Conservation (phyloP, 768 basidiomycete genomes). For the Mycena vulgaris region DNA sequence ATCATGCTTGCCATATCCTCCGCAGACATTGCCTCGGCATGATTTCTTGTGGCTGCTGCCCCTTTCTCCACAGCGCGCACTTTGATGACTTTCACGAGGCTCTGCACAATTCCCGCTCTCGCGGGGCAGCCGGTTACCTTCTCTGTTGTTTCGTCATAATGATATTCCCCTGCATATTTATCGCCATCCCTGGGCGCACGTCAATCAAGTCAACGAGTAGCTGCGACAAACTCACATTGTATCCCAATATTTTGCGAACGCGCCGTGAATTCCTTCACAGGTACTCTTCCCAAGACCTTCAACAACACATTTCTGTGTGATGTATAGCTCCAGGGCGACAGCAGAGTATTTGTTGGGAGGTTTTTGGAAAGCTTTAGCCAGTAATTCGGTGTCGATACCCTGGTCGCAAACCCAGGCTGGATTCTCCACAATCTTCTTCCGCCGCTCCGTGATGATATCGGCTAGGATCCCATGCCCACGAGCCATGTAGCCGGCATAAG, state of each 20-base stretch:
- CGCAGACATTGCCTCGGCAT: conserved; percentile 49
- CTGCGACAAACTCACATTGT: conserved; percentile 41
- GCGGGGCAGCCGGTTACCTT: conserved; percentile 50
- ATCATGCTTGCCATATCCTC: conserved; percentile 48
- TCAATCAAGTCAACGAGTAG: too few species aligned
- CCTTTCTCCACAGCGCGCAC: conserved; percentile 38
- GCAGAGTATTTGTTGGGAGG: conserved; percentile 48
- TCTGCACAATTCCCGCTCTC: conserved; percentile 38
- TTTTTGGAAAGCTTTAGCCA: conserved; percentile 46
- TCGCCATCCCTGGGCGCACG: conserved; percentile 25
- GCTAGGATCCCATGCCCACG: conserved; percentile 36
- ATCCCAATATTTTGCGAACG: conserved; percentile 47
- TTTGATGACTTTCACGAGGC: conserved; percentile 44
- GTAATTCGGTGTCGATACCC: conserved; percentile 37
- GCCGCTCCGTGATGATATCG: conserved; percentile 13
- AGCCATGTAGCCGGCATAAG: conserved; percentile 39
- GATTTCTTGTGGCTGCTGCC: conserved; percentile 41
- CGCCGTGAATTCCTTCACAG: too few species aligned
- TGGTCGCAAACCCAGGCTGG: conserved; percentile 14
- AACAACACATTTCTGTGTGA: conserved; percentile 50
- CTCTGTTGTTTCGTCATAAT: conserved; percentile 38
- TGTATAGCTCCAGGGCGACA: conserved; percentile 43
- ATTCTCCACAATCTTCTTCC: not conserved
- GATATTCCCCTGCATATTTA: conserved; percentile 46
- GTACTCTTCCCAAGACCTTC: conserved; percentile 37